Conservation (phyloP, 2,329 filamentous ascomycete species). For the Decorospora gaudefroyi region DNA sequence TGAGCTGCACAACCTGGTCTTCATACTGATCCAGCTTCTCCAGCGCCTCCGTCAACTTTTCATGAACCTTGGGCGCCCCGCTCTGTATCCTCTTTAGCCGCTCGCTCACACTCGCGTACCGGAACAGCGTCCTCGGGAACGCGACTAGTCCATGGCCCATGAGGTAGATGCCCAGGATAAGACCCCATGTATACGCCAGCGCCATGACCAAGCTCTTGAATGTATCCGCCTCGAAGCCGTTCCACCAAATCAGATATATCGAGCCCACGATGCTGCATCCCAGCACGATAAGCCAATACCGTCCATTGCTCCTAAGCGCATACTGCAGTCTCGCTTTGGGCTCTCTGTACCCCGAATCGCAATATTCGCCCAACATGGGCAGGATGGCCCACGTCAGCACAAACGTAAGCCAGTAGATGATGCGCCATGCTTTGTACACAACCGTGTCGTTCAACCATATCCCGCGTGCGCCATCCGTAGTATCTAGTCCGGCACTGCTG, state of each 20-base stretch:
- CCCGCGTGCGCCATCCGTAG: slow-evolving; percentile 69
- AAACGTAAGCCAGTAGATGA: slow-evolving; percentile 97
- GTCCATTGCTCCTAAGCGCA: slow-evolving; percentile 82
- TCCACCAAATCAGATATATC: slow-evolving; percentile 80
- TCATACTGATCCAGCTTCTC: slow-evolving; percentile 80
- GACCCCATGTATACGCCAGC: slow-evolving; percentile 89
- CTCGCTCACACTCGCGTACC: slow-evolving; percentile 75
- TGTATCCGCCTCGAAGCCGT: slow-evolving; percentile 71
- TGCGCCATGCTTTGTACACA: slow-evolving; percentile 86
- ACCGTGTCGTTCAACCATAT: slow-evolving; percentile 84
- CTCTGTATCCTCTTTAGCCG: slow-evolving; percentile 75
- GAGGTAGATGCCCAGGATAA: slow-evolving; percentile 89
- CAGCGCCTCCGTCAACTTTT: slow-evolving; percentile 84
- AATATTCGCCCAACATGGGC: slow-evolving; percentile 90
- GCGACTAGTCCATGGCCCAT: slow-evolving; percentile 97
- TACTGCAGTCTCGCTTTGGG: slow-evolving; percentile 79
- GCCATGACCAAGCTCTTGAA: slow-evolving; percentile 90
- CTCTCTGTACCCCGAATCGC: slow-evolving; percentile 90
- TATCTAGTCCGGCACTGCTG: slow-evolving; percentile 73
- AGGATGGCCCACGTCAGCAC: slow-evolving; percentile 92
- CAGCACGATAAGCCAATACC: slow-evolving; percentile 83
- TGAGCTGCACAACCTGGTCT: slow-evolving; percentile 76
- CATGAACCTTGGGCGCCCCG: slow-evolving; percentile 79
- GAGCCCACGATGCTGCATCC: slow-evolving; percentile 71
- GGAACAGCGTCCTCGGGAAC: slow-evolving; percentile 79